Evolutionary conservation across 2,329 filamentous ascomycete species (phyloP).

Genomic region (Epichloe aotearoae): DNA sequence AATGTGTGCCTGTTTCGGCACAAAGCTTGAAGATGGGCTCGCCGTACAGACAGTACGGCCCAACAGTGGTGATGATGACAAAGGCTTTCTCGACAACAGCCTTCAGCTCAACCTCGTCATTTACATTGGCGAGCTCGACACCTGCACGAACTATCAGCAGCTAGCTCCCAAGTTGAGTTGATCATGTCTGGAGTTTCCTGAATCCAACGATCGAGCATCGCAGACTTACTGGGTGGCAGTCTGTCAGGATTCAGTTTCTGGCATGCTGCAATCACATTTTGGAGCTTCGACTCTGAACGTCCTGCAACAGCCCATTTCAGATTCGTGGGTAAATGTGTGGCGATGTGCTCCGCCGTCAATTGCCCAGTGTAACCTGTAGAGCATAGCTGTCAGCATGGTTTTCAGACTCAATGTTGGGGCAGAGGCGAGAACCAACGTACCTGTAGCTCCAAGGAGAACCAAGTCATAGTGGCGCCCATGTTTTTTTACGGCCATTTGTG

Average conservation of each 20-base stretch:
- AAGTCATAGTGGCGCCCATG: constrained; percentile 43
- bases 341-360: constrained; percentile 62
- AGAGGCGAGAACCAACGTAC: constrained; percentile 19
- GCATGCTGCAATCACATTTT: constrained; percentile 52
- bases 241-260: constrained; percentile 57
- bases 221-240: constrained; percentile 47
- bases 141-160: constrained; percentile 16
- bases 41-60: constrained; percentile 43
- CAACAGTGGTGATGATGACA: constrained; percentile 44
- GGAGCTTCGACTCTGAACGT: constrained; percentile 64
- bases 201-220: background rate
- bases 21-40: constrained; percentile 48
- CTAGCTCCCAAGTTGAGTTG: background rate
- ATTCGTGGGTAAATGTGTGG: constrained; percentile 55
- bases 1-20: constrained; percentile 49
- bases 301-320: constrained; percentile 83
- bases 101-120: constrained; percentile 31
- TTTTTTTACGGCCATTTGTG: constrained; percentile 31
- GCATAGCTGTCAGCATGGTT: background rate
- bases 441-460: constrained; percentile 44
- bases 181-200: background rate
- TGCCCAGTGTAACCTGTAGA: constrained; percentile 67
- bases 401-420: constrained; percentile 5
- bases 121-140: constrained; percentile 39
- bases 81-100: constrained; percentile 42